These are phyloP conservation scores for Canna indica DNA, from an alignment of 176 grass and related monocot genomes.

Conservation along the genomic window DNA sequence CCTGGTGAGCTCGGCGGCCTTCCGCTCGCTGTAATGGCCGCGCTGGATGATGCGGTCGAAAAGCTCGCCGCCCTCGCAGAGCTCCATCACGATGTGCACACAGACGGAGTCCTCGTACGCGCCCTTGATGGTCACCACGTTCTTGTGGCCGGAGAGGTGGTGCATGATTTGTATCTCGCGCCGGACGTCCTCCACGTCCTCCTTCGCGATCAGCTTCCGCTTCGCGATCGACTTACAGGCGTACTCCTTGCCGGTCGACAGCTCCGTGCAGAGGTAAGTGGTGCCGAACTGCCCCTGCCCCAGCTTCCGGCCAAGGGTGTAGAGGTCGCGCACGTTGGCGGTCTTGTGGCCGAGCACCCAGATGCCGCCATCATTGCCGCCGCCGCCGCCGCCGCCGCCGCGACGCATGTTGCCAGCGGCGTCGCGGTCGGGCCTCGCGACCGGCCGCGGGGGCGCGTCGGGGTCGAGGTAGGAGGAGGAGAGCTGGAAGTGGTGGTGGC, in stretches of 20 bases:
- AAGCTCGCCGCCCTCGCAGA: constrained; percentile 26
- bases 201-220: constrained; percentile 42
- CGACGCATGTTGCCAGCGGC: constrained; percentile 22
- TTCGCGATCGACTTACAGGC: constrained; percentile 76
- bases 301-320: constrained; percentile 49
- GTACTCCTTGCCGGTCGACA: constrained; percentile 10
- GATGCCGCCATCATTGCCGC: constrained; percentile 1
- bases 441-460: background rate
- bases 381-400: constrained; percentile 2
- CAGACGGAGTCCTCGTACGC: constrained; percentile 58
- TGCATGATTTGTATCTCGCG: constrained; percentile 86
- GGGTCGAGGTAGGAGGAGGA: background rate
- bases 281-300: constrained; percentile 76
- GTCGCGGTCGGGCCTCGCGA: constrained; percentile 9
- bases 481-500: background rate
- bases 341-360: constrained; percentile 43
- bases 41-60: constrained; percentile 30
- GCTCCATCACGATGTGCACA: constrained; percentile 31
- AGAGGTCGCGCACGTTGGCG: constrained; percentile 44
- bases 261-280: constrained; percentile 60
- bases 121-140: constrained; percentile 60
- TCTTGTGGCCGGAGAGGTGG: constrained; percentile 44
- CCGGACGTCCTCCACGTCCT: constrained; percentile 64
- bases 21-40: constrained; percentile 61
- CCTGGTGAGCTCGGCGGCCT: constrained; percentile 44